Conservation (phyloP, 495 filamentous ascomycete genomes). For the Lasiosphaeris hirsuta region DNA sequence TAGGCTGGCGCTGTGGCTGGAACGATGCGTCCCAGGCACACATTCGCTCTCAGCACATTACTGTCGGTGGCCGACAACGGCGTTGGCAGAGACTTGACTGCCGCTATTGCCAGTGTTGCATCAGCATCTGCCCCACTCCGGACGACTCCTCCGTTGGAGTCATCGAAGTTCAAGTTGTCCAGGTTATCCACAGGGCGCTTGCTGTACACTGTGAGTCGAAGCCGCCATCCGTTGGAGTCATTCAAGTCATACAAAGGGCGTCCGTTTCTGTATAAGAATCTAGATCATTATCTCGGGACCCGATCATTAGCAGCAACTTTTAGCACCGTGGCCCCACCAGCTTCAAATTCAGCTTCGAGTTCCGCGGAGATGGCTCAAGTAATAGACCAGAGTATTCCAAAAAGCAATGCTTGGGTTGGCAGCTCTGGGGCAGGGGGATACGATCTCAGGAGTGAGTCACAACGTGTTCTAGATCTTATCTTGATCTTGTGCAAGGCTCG, state of each 20-base stretch:
- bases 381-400: not conserved
- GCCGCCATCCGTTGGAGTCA: too few relatives aligned
- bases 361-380: not conserved
- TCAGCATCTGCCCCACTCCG: not conserved
- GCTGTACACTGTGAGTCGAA: not conserved
- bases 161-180: not conserved
- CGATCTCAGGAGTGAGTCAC: conserved; percentile 42
- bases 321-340: not conserved
- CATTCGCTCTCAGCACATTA: too few relatives aligned
- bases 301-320: not conserved
- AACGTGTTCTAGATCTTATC: not conserved
- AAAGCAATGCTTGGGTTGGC: conserved; percentile 36
- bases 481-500: not conserved
- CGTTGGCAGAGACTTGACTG: too few relatives aligned
- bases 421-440: conserved; percentile 39
- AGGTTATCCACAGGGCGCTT: not conserved
- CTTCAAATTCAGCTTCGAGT: conserved; percentile 2
- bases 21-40: too few relatives aligned
- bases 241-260: too few relatives aligned
- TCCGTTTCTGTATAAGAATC: too few relatives aligned
- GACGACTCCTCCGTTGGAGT: not conserved
- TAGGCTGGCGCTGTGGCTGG: too few relatives aligned
- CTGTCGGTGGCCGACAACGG: too few relatives aligned
- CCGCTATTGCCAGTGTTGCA: not conserved
- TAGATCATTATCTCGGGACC: too few relatives aligned